Conservation (phyloP, 164 flowering plant genomes). For the Stephania japonica region DNA sequence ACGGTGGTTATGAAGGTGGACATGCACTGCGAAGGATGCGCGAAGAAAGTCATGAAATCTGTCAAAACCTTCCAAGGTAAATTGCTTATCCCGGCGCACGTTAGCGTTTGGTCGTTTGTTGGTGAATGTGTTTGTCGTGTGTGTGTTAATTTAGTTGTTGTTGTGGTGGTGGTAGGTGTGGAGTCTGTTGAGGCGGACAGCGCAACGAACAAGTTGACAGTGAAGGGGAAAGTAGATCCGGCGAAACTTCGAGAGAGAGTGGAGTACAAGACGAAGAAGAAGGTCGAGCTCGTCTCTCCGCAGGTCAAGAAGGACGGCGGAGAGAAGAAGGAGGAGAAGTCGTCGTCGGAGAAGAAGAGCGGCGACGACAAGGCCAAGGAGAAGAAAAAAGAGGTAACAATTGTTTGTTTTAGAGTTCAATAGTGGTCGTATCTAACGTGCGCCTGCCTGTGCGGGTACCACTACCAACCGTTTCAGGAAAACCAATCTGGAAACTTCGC, state of each 20-base stretch:
- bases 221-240: slow-evolving; percentile 40
- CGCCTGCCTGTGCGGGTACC: not conserved
- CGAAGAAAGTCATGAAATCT: slow-evolving; percentile 49
- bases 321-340: slow-evolving; percentile 30
- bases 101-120: not conserved
- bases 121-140: not conserved
- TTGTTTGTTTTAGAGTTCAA: not conserved
- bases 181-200: slow-evolving; percentile 25
- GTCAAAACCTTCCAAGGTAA: slow-evolving; percentile 50
- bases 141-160: not conserved
- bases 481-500: not conserved
- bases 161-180: slow-evolving; percentile 32
- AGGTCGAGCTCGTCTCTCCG: slow-evolving; percentile 51
- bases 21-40: slow-evolving; percentile 93
- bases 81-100: not conserved
- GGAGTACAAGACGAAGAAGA: slow-evolving; percentile 40
- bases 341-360: slow-evolving; percentile 18
- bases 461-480: not conserved
- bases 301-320: slow-evolving; percentile 22
- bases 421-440: not conserved
- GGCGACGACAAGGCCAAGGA: slow-evolving; percentile 19
- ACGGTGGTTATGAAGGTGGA: slow-evolving; percentile 64
- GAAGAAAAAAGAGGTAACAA: slow-evolving; percentile 22
- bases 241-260: slow-evolving; percentile 32
- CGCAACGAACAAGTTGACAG: slow-evolving; percentile 35